These are phyloP conservation scores for Pleurotus ostreatus DNA, from an alignment of 768 basidiomycete genomes.

Conservation along the genomic window DNA sequence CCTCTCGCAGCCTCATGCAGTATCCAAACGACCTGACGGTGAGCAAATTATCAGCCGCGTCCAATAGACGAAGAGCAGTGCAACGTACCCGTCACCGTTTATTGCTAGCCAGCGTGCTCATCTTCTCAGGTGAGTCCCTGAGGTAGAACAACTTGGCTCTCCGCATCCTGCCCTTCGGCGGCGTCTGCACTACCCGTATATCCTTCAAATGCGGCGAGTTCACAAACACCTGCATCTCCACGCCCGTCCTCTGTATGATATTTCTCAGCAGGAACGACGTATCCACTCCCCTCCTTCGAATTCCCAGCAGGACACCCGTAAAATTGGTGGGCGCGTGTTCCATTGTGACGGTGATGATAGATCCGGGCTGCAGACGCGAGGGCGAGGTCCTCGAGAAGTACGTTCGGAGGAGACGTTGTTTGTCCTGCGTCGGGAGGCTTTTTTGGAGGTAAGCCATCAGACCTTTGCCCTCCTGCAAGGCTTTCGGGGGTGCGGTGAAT, in stretches of 20 bases:
- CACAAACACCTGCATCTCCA: constrained; percentile 90
- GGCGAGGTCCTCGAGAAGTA: constrained; percentile 72
- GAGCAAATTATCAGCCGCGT: too few species aligned
- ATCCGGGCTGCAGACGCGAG: constrained; percentile 71
- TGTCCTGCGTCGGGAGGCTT: constrained; percentile 62
- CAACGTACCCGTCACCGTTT: constrained; percentile 24
- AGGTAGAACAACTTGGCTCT: constrained; percentile 83
- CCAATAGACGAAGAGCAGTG: too few species aligned
- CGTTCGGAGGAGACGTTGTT: constrained; percentile 60
- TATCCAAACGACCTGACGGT: too few species aligned
- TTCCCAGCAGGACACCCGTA: constrained; percentile 83
- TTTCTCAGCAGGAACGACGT: constrained; percentile 89
- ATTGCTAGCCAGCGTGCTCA: constrained; percentile 63
- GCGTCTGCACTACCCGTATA: constrained; percentile 72
- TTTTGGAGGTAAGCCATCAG: constrained; percentile 72
- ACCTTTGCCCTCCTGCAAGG: constrained; percentile 65
- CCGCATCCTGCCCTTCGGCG: constrained; percentile 59
- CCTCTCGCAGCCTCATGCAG: too few species aligned
- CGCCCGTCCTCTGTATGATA: constrained; percentile 84
- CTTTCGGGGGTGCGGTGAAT: constrained; percentile 34
- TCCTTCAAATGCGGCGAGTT: constrained; percentile 85
- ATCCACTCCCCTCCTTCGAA: constrained; percentile 80
- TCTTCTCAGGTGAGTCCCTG: constrained; percentile 79
- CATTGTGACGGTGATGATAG: constrained; percentile 77
- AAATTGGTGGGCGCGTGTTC: constrained; percentile 79